Evolutionary conservation across 805 yeast species (phyloP).

Genomic region (Dipodascopsis uninucleata): DNA sequence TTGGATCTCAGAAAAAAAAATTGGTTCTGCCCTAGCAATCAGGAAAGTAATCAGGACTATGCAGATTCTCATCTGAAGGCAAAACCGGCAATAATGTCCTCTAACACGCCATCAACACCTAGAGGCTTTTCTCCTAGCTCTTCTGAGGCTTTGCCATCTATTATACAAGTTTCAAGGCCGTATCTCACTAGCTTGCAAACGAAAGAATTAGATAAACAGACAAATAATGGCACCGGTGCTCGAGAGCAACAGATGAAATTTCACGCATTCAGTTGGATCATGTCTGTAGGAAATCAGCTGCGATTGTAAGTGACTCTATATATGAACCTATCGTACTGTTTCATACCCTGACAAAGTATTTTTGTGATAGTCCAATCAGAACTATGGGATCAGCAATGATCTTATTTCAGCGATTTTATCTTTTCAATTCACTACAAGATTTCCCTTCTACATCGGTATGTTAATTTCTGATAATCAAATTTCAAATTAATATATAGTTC

Average conservation of each 20-base stretch:
- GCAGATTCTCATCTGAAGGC: too few relatives aligned
- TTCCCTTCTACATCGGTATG: conserved; percentile 16
- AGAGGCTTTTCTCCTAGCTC: not conserved
- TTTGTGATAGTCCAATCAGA: conserved; percentile 27
- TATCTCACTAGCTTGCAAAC: conserved; percentile 17
- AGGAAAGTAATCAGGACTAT: too few relatives aligned
- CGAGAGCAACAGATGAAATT: conserved; percentile 18
- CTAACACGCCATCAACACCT: not conserved
- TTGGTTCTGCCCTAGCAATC: too few relatives aligned
- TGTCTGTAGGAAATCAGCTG: conserved; percentile 12
- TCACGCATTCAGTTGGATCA: conserved; percentile 20
- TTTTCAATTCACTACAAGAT: conserved; percentile 25
- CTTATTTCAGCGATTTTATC: conserved; percentile 27
- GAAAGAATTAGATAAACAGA: conserved; percentile 4
- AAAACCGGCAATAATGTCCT: conserved; percentile 1
- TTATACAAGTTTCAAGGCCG: conserved; percentile 24
- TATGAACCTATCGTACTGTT: not conserved
- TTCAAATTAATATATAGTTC: not conserved
- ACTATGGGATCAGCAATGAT: conserved; percentile 30
- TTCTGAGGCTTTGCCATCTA: conserved; percentile 1
- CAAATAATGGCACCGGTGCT: conserved; percentile 6
- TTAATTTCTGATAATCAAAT: not conserved
- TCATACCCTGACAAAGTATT: not conserved
- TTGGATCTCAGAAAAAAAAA: too few relatives aligned
- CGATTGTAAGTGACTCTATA: conserved; percentile 18